Evolutionary conservation across 495 filamentous ascomycete species (phyloP).

Genomic region (Penicillium lividum): DNA sequence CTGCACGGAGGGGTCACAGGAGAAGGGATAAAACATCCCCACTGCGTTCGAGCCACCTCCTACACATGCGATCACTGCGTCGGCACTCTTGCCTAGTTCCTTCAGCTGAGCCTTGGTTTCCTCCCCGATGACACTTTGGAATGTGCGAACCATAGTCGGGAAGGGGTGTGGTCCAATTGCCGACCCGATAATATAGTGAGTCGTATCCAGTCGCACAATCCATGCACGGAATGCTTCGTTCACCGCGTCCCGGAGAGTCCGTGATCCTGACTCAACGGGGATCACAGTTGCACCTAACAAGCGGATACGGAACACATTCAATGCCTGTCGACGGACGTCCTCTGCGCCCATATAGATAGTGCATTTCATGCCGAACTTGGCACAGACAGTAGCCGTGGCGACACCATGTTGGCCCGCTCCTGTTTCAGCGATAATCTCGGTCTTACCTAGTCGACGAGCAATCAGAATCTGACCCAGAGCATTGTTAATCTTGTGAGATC

Average conservation of each 20-base stretch:
- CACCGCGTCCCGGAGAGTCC: slow-evolving; percentile 80
- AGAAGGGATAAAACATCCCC: slow-evolving; percentile 1
- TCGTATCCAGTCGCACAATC: slow-evolving; percentile 78
- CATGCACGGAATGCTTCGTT: slow-evolving; percentile 88
- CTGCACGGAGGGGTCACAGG: no score
- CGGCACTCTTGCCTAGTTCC: no score
- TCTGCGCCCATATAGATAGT: slow-evolving; percentile 96
- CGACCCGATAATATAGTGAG: slow-evolving; percentile 94
- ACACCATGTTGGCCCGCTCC: slow-evolving; percentile 97
- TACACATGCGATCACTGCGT: slow-evolving; percentile 75
- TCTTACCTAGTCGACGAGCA: slow-evolving; percentile 89
- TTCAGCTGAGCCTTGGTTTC: not conserved
- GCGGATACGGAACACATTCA: slow-evolving; percentile 96
- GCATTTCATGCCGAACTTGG: slow-evolving; percentile 94
- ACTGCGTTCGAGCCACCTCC: slow-evolving; percentile 72
- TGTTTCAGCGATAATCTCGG: slow-evolving; percentile 91
- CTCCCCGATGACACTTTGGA: slow-evolving; percentile 85
- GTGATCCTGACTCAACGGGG: slow-evolving; percentile 73
- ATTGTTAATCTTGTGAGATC: slow-evolving; percentile 89
- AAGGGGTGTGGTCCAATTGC: slow-evolving; percentile 95
- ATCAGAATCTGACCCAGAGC: slow-evolving; percentile 86
- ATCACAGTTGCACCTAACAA: slow-evolving; percentile 69
- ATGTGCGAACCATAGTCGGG: slow-evolving; percentile 92
- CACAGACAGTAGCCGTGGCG: slow-evolving; percentile 92
- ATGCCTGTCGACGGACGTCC: slow-evolving; percentile 87